Conservation (phyloP, 2,329 filamentous ascomycete genomes). For the Exophiala xenobiotica region DNA sequence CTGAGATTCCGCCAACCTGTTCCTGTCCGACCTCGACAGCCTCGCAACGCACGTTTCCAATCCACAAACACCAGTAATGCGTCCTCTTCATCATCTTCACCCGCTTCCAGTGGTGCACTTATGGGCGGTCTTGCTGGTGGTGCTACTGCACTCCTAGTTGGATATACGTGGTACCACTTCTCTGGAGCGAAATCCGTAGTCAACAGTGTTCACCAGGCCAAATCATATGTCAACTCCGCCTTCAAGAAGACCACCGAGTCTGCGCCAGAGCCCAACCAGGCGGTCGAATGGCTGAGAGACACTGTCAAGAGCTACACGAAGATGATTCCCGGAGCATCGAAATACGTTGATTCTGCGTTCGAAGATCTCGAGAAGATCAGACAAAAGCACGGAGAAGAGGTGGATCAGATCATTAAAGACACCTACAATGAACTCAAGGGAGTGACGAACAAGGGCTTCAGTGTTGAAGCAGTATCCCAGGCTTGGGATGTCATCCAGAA, state of each 20-base stretch:
- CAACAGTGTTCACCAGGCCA: slow-evolving; percentile 54
- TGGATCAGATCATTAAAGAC: slow-evolving; percentile 66
- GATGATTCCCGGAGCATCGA: slow-evolving; percentile 69
- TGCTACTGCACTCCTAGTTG: slow-evolving; percentile 46
- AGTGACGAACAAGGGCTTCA: slow-evolving; percentile 61
- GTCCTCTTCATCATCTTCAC: slow-evolving; percentile 4
- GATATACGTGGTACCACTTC: slow-evolving; percentile 55
- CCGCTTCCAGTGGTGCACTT: slow-evolving; percentile 37
- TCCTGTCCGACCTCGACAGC: slow-evolving; percentile 7
- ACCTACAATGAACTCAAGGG: slow-evolving; percentile 67
- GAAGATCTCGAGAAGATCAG: slow-evolving; percentile 68
- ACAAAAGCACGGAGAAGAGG: slow-evolving; percentile 66
- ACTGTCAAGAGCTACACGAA: slow-evolving; percentile 67
- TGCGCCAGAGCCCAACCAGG: slow-evolving; percentile 66
- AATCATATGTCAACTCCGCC: slow-evolving; percentile 60
- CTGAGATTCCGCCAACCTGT: slow-evolving; percentile 14
- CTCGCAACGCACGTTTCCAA: slow-evolving; percentile 17
- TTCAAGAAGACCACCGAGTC: slow-evolving; percentile 61
- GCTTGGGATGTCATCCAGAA: slow-evolving; percentile 64
- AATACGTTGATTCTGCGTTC: slow-evolving; percentile 69
- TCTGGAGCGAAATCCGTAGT: slow-evolving; percentile 53
- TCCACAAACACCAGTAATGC: slow-evolving; percentile 10
- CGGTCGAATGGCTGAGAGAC: slow-evolving; percentile 63
- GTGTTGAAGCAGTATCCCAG: slow-evolving; percentile 60
- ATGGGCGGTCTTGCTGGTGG: slow-evolving; percentile 53